Evolutionary conservation across 2,329 filamentous ascomycete species (phyloP), one percentile per base, ranked within the genome.

Genomic region (Trichoderma aggressivum): DNA sequence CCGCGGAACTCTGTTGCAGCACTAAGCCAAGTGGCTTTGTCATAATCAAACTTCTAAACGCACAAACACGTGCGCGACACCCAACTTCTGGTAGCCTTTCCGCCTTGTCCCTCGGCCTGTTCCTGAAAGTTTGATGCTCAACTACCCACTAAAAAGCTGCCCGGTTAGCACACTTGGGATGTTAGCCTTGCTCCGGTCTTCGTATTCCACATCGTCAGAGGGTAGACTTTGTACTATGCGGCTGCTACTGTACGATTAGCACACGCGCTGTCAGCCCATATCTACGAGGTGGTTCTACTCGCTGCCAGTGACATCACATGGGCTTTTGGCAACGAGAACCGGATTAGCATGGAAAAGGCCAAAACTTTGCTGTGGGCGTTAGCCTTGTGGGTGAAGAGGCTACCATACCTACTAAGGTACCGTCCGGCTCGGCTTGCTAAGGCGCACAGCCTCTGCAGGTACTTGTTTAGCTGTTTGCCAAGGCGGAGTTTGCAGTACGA

Each of bases 91-190:
- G 28, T 28, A 69, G 56, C 39, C 28, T 36, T 34, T 69, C 59
- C 26, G n/a, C 66, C 28, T 62, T 70, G 58, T 64, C 43, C 61
- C 69, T 60, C 62, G 69, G 60, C 55, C 55, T 65, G 69, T 66
- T 61, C 69, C 61, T 66, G 62, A 71, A 71, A 71, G 39, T 66
- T 43, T 63, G 58, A 62, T 56, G 59, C 26, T 70, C 59, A 32
- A 34, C 34, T 58, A 26, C 36, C 67, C 67, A 53, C 67, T 28
- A 62, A 70, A 70, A 30, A 30, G 32, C 32, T 43, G 32, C 3
- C 28, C 18, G 32, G 50, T 39, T 63, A 43, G 59, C 26, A 63
- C 30, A 69, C 55, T 50, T 34, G 30, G 26, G 11, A 30, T 36
- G 32, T 18, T 58, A 59, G 30, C 12, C 14, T 24, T 12, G 5